Evolutionary conservation across 2,329 filamentous ascomycete species (phyloP), one percentile per base, ranked within the genome.

Genomic region (Fusarium equiseti): DNA sequence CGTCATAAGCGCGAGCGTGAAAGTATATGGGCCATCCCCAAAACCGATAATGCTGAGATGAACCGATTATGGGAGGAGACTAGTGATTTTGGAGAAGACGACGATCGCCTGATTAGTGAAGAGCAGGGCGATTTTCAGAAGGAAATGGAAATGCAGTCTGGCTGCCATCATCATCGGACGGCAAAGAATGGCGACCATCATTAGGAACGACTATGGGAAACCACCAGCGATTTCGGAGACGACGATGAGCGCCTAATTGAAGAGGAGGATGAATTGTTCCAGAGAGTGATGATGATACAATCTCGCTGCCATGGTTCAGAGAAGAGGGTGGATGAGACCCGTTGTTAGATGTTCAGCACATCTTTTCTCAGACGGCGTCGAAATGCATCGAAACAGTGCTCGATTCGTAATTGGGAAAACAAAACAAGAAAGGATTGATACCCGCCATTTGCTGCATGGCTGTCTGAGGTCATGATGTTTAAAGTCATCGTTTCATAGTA

Each of bases 1-100:
- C 86, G 96, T 45, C 97, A 99, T 80, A 99, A 99, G 85, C 85
- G 95, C 45, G 84, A 95, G 76, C 85, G 96, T 24, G 96, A 99
- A 82, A 94, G 91, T 75, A 97, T 97, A 68, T 99, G 97, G 96
- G 93, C 94, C 1, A 90, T 97, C 4, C 89, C 89, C 31, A 86
- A 87, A 11, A 75, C 73, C 11, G 85, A 88, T 27, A 88, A 90
- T 38, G 82, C 83, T 13, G 95, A 98, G 81, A 91, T 94, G 81
- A 88, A 91, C 69, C 92, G 89, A 81, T 82, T 97, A 71, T 97
- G 92, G 91, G 93, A 96, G 43, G 94, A 97, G 77, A 91, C 90
- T 20, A 97, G 93, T 75, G 93, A 96, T 70, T 85, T 95, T 66
- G 93, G 92, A 6, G 93, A 96, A 65, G 96, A 99, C 77, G 96